Evolutionary conservation across 2,329 filamentous ascomycete genomes (phyloP).

Genomic region (Paracamarosporium sp.): DNA sequence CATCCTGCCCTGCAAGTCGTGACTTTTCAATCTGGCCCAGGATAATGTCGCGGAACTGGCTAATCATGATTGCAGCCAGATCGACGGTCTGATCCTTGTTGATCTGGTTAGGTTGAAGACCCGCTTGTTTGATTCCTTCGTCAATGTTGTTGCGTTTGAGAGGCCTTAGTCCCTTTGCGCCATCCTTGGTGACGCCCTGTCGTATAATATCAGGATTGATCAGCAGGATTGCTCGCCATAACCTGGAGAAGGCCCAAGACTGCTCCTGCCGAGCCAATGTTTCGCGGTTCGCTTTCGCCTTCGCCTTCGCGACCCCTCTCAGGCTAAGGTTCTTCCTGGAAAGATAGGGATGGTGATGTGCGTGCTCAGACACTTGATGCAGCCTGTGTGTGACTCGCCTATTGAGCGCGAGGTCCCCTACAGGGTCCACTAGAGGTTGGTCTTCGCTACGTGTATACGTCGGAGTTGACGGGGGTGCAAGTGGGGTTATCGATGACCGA

Average conservation of each 20-base stretch:
- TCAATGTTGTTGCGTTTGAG: constrained; percentile 31
- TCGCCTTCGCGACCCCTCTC: background rate
- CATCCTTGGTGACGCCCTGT: constrained; percentile 11
- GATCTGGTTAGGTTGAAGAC: background rate
- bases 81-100: constrained; percentile 7
- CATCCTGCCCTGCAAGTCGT: background rate
- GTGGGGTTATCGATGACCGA: background rate
- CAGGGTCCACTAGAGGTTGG: background rate
- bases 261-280: background rate
- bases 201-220: constrained; percentile 18
- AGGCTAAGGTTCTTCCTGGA: background rate
- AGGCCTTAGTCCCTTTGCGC: constrained; percentile 16
- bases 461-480: background rate
- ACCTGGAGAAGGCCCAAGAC: background rate
- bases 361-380: background rate
- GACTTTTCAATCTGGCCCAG: background rate
- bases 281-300: background rate
- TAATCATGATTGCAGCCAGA: background rate
- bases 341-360: background rate
- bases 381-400: background rate
- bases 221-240: background rate
- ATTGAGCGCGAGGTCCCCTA: background rate
- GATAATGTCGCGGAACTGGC: background rate
- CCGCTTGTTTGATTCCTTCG: constrained; percentile 15
- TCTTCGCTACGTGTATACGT: background rate